phyloP scores from a whole-genome alignment of 345 rosid genomes.

The Eucalyptus tenuipes region DNA sequence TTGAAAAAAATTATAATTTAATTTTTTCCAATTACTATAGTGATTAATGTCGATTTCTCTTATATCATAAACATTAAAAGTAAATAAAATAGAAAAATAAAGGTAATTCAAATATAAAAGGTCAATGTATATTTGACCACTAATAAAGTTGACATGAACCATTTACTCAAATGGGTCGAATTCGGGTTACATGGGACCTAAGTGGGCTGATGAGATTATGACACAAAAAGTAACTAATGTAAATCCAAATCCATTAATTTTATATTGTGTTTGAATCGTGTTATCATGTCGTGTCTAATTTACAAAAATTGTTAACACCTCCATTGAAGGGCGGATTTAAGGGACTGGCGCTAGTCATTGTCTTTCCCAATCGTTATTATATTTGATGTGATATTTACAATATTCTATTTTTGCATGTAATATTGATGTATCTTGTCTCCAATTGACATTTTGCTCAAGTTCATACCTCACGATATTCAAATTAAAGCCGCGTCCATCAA shows the following conservation, averaged over 20 bases:
- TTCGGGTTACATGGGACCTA: rapidly evolving
- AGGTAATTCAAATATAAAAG: background rate
- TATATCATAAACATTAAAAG: background rate
- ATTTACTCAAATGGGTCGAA: background rate
- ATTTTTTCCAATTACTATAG: background rate
- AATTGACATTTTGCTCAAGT: background rate
- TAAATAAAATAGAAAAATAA: background rate
- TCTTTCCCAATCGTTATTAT: background rate
- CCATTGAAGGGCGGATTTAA: background rate
- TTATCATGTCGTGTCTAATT: background rate
- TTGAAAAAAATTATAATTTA: background rate
- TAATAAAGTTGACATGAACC: background rate
- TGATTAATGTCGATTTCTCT: background rate
- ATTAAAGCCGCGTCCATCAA: rapidly evolving
- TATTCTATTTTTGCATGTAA: background rate
- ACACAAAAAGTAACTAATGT: background rate
- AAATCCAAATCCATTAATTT: background rate
- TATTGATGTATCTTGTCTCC: background rate
- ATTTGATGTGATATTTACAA: rapidly evolving
- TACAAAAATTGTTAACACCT: background rate
- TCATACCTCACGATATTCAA: background rate
- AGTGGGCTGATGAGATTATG: background rate
- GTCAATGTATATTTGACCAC: background rate
- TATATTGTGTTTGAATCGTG: background rate
- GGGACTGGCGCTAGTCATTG: background rate